Percentiles rank a stretch among this genome's conserved stretches.
Evolutionary conservation across 2,329 filamentous ascomycete genomes (phyloP).

Genomic region (Venturia carpophila): DNA sequence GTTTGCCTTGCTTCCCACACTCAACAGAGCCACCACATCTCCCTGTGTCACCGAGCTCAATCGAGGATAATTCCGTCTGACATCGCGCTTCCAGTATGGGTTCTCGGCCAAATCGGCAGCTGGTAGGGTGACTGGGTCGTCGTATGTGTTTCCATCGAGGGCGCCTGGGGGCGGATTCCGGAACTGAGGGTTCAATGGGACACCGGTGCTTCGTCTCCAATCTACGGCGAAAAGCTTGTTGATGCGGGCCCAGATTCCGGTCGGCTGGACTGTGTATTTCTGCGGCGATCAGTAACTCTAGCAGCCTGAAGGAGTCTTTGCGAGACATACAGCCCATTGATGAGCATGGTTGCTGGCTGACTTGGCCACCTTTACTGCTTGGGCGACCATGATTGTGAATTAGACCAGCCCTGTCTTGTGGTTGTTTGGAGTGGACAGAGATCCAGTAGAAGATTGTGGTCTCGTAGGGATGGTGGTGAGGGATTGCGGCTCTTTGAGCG

Average conservation of each 20-base stretch:
- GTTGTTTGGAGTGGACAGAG: not conserved
- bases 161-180: conserved; percentile 76
- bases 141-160: conserved; percentile 62
- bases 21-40: conserved; percentile 77
- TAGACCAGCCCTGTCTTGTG: not conserved
- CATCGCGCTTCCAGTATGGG: conserved; percentile 93
- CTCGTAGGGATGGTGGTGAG: not conserved
- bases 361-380: conserved; percentile 14
- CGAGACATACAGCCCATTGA: conserved; percentile 11
- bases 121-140: conserved; percentile 77
- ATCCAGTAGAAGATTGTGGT: not conserved
- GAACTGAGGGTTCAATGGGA: conserved; percentile 88
- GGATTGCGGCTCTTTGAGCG: not conserved
- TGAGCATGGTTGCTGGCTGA: not conserved
- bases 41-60: conserved; percentile 74
- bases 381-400: conserved; percentile 6
- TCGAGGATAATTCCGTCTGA: conserved; percentile 71
- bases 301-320: not conserved
- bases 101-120: conserved; percentile 84
- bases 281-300: conserved; percentile 34
- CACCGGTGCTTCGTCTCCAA: conserved; percentile 78
- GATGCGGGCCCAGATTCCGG: conserved; percentile 78
- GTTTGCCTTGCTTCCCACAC: conserved; percentile 69
- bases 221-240: conserved; percentile 74
- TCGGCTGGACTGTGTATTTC: conserved; percentile 95